Conservation (phyloP, 1,139 yeast species). For the Eremothecium sinecaudum region DNA sequence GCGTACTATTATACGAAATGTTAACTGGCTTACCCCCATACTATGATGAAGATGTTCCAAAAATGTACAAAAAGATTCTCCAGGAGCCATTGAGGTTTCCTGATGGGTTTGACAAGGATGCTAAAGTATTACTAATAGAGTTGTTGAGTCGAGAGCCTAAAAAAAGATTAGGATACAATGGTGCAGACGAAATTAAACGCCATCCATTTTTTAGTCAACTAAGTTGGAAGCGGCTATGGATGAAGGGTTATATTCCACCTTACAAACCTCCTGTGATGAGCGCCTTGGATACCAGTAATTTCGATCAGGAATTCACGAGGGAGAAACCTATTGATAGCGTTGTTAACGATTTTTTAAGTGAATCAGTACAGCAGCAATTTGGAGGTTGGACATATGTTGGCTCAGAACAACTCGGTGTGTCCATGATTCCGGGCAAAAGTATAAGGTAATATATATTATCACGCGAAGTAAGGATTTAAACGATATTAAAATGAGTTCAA, state of each 20-base stretch:
- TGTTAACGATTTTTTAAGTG: slow-evolving; percentile 82
- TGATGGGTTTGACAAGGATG: slow-evolving; percentile 77
- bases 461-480: too few relatives aligned
- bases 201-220: slow-evolving; percentile 86
- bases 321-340: slow-evolving; percentile 95
- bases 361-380: slow-evolving; percentile 88
- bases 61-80: slow-evolving; percentile 87
- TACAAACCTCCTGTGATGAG: slow-evolving; percentile 87
- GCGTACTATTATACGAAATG: slow-evolving; percentile 90
- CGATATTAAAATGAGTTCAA: too few relatives aligned
- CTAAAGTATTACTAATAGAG: slow-evolving; percentile 69
- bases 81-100: slow-evolving; percentile 88
- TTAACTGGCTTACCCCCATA: slow-evolving; percentile 94
- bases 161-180: slow-evolving; percentile 65
- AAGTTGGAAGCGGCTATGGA: slow-evolving; percentile 79
- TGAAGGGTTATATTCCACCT: slow-evolving; percentile 90
- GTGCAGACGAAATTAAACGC: slow-evolving; percentile 73
- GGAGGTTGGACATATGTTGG: slow-evolving; percentile 99
- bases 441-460: too few relatives aligned
- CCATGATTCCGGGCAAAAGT: slow-evolving; percentile 27
- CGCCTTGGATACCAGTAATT: slow-evolving; percentile 82
- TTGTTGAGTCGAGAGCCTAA: slow-evolving; percentile 80
- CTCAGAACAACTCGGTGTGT: slow-evolving; percentile 33
- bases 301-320: slow-evolving; percentile 84
- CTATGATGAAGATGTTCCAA: slow-evolving; percentile 87